Percentiles rank a stretch among this genome's conserved stretches.
Conservation (phyloP, 305 asterid genomes). For the Fraxinus latifolia region DNA sequence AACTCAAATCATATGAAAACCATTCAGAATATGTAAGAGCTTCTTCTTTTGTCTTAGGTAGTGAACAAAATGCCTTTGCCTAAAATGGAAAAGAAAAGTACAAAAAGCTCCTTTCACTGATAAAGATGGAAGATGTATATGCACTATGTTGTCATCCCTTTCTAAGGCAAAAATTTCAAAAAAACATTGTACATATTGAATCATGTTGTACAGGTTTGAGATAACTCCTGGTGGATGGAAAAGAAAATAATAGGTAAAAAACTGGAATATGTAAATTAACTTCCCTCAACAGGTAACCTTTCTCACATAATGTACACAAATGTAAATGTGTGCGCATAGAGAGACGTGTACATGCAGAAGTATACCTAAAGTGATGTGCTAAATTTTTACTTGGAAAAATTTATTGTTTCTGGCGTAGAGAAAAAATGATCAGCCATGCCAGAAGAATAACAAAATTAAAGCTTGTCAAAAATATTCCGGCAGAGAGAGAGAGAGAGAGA, state of each 20-base stretch:
- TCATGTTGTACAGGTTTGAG: neutral
- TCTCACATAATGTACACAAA: neutral
- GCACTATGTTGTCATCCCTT: neutral
- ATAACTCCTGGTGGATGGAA: neutral
- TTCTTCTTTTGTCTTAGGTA: neutral
- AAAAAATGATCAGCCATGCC: neutral
- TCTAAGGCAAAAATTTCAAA: neutral
- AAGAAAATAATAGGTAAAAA: neutral
- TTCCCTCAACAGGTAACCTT: neutral
- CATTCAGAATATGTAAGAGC: neutral
- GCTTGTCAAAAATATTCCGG: neutral
- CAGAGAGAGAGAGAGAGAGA: neutral
- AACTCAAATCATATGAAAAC: neutral
- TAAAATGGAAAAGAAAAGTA: neutral
- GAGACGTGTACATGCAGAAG: neutral
- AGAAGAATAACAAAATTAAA: neutral
- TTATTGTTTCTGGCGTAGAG: neutral
- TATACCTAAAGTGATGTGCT: neutral
- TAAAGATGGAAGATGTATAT: neutral
- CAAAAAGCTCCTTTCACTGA: neutral
- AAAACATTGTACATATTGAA: neutral
- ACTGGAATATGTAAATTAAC: slow-evolving; percentile 1
- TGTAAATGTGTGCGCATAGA: neutral
- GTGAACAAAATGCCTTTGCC: neutral
- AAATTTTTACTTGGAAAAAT: neutral